These are phyloP conservation scores for Diplosphaera chodatii DNA, from an alignment of 139 green algal genomes.

Conservation along the genomic window DNA sequence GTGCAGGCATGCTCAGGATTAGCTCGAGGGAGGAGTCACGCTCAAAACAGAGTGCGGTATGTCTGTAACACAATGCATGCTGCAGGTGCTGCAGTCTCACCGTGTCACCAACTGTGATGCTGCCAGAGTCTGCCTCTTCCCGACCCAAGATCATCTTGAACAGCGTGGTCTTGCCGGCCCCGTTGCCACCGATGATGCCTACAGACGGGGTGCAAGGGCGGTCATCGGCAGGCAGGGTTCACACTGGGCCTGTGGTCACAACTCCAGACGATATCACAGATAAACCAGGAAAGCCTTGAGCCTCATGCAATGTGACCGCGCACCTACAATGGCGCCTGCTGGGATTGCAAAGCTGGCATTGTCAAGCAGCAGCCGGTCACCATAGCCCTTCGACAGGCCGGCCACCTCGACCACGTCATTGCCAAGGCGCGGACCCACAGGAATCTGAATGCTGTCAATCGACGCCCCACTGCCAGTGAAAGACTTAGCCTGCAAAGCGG, in stretches of 20 bases:
- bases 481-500: too few relatives aligned
- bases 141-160: slow-evolving; percentile 79
- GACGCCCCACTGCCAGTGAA: too few relatives aligned
- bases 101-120: slow-evolving; percentile 54
- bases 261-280: too few relatives aligned
- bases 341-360: slow-evolving; percentile 50
- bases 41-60: too few relatives aligned
- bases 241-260: too few relatives aligned
- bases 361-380: slow-evolving; percentile 39
- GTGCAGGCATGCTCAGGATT: too few relatives aligned
- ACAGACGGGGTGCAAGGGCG: background rate
- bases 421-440: slow-evolving; percentile 55
- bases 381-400: slow-evolving; percentile 25
- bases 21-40: too few relatives aligned
- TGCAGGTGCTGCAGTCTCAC: too few relatives aligned
- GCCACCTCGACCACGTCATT: slow-evolving; percentile 43
- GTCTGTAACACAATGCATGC: too few relatives aligned
- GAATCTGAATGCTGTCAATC: slow-evolving; percentile 15
- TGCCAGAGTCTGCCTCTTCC: slow-evolving; percentile 47
- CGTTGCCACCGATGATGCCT: slow-evolving; percentile 78
- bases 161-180: slow-evolving; percentile 74
- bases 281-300: too few relatives aligned
- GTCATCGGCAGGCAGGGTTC: too few relatives aligned
- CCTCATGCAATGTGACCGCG: too few relatives aligned
- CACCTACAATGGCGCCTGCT: slow-evolving; percentile 48